Evolutionary conservation across 352 stramenopile species (phyloP), one percentile per base, ranked within the genome.

Genomic region (Phytophthora tentaculata): DNA sequence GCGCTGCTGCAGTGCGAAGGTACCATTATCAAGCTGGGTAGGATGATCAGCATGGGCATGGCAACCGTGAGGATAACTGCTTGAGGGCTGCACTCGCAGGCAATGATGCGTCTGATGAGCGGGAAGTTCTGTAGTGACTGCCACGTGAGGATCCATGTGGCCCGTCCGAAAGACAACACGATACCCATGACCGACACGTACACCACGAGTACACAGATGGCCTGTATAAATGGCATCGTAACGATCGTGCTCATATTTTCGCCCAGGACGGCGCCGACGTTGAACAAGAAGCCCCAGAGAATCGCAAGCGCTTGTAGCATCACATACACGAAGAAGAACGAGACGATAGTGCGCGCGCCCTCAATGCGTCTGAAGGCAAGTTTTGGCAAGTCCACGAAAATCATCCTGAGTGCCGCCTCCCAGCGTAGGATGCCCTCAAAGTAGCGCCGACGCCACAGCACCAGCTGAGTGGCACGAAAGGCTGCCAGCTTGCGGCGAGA

Each of bases 61-160:
- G 86, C 82, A 19, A 89, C 80, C 2, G 86, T 88, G 37, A 94
- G 62, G 56, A 95, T 92, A 28, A 94, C 87, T 0, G 83, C 84
- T 68, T 96, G 88, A 2, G 88, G 88, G 6, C 79, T 75, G 41
- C 82, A 91, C 66, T 94, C 86, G 53, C 82, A 78, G 10, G 82
- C 79, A 67, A 96, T 94, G 35, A 95, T 92, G 35, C 88, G 83
- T 7, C 88, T 86, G 60, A 96, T 96, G 24, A 95, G 83, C 52
- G 88, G 88, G 60, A 96, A 96, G 58, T 96, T 93, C 56, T 91
- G 70, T 29, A 89, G 78, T 39, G 88, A 96, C 56, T 96, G 88
- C 88, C 88, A 96, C 58, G 85, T 95, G 55, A 96, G 78, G 67
- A 96, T 96, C 88, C 88, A 96, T 35, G 81, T 95, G 17, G 88